phyloP scores from a whole-genome alignment of 805 yeast species.

The Candida incommunis region DNA sequence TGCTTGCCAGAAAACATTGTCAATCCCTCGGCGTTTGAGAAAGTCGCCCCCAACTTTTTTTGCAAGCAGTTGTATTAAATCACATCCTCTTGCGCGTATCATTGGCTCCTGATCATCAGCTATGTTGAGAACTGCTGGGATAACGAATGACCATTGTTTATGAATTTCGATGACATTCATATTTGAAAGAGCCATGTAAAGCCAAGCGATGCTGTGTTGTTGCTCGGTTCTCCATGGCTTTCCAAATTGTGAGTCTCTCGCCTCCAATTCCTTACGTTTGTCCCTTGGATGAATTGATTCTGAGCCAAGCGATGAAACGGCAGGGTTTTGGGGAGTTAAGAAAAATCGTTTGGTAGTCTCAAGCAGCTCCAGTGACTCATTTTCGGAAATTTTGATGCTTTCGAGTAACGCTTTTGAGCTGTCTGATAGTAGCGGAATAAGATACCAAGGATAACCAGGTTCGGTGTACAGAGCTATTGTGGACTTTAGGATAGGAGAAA shows the following conservation, averaged over 20 bases:
- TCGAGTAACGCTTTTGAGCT: too few species aligned
- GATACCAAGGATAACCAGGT: neutral
- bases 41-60: constrained; percentile 4
- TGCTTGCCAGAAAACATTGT: constrained; percentile 16
- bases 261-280: neutral
- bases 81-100: constrained; percentile 14
- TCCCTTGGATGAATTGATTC: neutral
- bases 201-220: neutral
- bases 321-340: neutral
- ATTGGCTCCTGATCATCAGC: constrained; percentile 16
- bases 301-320: neutral
- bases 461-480: neutral
- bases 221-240: neutral
- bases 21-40: constrained; percentile 14
- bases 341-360: neutral
- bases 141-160: constrained; percentile 17
- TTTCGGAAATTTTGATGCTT: neutral
- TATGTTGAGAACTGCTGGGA: constrained; percentile 18
- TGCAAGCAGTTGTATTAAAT: constrained; percentile 7
- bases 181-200: neutral
- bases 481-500: neutral
- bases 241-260: neutral
- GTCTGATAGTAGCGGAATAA: neutral
- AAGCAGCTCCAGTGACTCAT: neutral
- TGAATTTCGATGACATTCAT: neutral